phyloP scores from a whole-genome alignment of 257 asterid genomes.

The Salvia rosmarinus region DNA sequence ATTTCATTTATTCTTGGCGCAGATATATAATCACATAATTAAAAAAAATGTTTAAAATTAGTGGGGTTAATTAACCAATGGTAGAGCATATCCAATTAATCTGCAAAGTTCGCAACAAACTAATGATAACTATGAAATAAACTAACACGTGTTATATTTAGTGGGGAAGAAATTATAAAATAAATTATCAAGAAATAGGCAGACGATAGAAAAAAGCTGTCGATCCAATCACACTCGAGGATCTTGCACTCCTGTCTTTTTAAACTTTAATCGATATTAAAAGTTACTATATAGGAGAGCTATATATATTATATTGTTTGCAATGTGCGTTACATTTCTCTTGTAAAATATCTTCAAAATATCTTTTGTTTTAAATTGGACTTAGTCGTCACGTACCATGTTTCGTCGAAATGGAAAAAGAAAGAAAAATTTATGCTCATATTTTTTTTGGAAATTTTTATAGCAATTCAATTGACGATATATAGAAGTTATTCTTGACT shows the following conservation, averaged over 20 bases:
- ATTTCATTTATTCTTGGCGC: not conserved
- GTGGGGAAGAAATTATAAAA: not conserved
- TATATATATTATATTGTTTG: not conserved
- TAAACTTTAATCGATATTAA: not conserved
- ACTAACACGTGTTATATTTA: conserved; percentile 17
- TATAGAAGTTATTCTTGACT: too few relatives aligned
- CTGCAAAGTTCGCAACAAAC: not conserved
- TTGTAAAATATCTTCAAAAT: too few relatives aligned
- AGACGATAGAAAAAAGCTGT: not conserved
- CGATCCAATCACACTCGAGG: conserved; percentile 25
- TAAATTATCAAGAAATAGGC: not conserved
- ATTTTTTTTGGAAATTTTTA: too few relatives aligned
- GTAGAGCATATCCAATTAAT: not conserved
- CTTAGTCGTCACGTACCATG: too few relatives aligned
- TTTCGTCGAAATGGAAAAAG: too few relatives aligned
- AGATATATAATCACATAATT: not conserved
- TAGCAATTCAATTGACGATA: too few relatives aligned
- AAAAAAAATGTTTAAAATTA: not conserved
- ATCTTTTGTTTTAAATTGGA: too few relatives aligned
- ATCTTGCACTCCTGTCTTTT: conserved; percentile 14
- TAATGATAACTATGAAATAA: not conserved
- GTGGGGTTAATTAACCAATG: conserved; percentile 5
- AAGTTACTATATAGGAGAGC: not conserved
- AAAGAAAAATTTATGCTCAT: too few relatives aligned
- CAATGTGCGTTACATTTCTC: not conserved